A percentile compares a stretch with the other conserved stretches of the same genome.
Evolutionary conservation across 441 rosid species (phyloP).

Genomic region (Sinapis alba): DNA sequence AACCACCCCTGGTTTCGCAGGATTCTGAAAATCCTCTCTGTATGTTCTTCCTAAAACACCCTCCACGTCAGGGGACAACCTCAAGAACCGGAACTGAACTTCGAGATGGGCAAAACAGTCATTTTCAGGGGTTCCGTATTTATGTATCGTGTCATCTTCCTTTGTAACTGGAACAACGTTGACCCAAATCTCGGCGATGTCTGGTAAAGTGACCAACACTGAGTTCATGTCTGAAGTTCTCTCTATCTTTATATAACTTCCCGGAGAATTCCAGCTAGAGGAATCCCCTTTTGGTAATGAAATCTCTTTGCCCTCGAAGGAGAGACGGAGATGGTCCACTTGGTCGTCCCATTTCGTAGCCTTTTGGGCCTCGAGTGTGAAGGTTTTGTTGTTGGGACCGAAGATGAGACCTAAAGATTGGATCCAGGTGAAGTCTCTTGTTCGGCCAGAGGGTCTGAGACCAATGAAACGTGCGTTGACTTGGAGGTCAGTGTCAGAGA

Average conservation of each 20-base stretch:
- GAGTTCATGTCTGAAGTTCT: conserved; percentile 60
- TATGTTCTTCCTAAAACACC: conserved; percentile 80
- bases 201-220: conserved; percentile 47
- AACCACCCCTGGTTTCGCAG: conserved; percentile 67
- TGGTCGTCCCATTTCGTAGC: conserved; percentile 61
- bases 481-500: conserved; percentile 63
- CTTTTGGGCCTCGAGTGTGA: conserved; percentile 60
- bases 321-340: conserved; percentile 56
- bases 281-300: conserved; percentile 46
- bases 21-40: conserved; percentile 59
- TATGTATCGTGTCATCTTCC: conserved; percentile 68
- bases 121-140: conserved; percentile 52
- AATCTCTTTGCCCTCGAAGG: conserved; percentile 50
- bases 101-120: conserved; percentile 76
- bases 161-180: conserved; percentile 72
- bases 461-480: conserved; percentile 79
- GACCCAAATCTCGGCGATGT: conserved; percentile 56
- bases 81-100: conserved; percentile 61
- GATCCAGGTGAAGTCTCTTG: conserved; percentile 80
- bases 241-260: conserved; percentile 50
- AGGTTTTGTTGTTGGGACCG: conserved; percentile 40
- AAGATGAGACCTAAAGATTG: conserved; percentile 71
- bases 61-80: conserved; percentile 58
- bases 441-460: conserved; percentile 57
- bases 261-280: conserved; percentile 52